Evolutionary conservation across 331 rosid species (phyloP).

Genomic region (Quercus tomentella): DNA sequence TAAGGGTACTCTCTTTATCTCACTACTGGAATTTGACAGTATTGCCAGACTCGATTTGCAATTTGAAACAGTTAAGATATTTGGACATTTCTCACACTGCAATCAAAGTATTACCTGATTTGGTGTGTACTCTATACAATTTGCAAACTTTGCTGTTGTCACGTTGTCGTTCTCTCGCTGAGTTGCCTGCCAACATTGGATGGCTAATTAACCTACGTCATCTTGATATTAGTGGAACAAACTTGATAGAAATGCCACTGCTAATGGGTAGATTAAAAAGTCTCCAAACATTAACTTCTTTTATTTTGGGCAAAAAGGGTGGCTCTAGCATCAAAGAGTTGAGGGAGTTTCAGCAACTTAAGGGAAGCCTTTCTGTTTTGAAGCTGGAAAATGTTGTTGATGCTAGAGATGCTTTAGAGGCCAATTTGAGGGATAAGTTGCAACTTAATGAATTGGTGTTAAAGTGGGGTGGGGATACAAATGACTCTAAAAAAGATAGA

Average conservation of each 20-base stretch:
- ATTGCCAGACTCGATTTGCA: neutral
- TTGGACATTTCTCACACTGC: neutral
- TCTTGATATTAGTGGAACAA: neutral
- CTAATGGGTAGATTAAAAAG: neutral
- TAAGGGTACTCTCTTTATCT: slow-evolving; percentile 20
- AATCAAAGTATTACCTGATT: neutral
- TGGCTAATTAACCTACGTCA: neutral
- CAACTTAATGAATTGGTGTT: neutral
- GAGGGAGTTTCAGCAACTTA: neutral
- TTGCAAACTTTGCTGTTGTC: neutral
- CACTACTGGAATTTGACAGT: slow-evolving; percentile 1
- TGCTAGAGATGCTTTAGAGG: neutral
- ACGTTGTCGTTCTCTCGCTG: neutral
- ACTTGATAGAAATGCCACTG: neutral
- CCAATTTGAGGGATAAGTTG: neutral
- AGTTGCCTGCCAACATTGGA: neutral
- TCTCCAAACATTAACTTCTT: neutral
- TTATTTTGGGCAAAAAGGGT: neutral
- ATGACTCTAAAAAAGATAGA: neutral
- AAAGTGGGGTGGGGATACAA: neutral
- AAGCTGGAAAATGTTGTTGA: neutral
- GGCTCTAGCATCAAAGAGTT: neutral
- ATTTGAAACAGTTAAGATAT: neutral
- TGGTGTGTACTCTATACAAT: neutral
- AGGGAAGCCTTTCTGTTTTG: neutral